A percentile compares a stretch with the other conserved stretches of the same genome.
phyloP scores from a whole-genome alignment of 2,329 filamentous ascomycete species.

The Trichoderma atroviride region DNA sequence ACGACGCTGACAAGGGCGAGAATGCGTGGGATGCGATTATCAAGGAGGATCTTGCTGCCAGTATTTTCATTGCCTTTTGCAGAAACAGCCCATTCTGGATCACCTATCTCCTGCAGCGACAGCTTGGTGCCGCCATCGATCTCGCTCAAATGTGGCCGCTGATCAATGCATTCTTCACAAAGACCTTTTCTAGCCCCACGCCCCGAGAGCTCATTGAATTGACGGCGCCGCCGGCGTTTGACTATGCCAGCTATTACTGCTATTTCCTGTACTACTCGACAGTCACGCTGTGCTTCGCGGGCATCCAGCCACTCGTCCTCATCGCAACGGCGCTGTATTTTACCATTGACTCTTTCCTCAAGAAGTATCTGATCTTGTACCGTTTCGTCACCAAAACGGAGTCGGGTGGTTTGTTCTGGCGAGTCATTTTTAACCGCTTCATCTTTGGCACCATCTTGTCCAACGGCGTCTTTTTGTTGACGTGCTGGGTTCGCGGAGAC shows the following conservation, averaged over 20 bases:
- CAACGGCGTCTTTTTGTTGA: constrained; percentile 76
- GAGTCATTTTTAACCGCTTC: constrained; percentile 88
- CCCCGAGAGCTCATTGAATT: constrained; percentile 89
- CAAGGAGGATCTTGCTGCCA: constrained; percentile 62
- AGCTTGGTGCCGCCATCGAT: constrained; percentile 90
- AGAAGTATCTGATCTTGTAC: constrained; percentile 94
- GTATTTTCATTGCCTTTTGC: constrained; percentile 75
- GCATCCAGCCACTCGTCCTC: constrained; percentile 84
- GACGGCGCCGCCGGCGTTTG: constrained; percentile 88
- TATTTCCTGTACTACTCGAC: constrained; percentile 96
- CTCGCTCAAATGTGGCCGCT: constrained; percentile 86
- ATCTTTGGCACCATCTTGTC: constrained; percentile 79
- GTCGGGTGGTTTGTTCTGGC: constrained; percentile 91
- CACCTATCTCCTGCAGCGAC: constrained; percentile 88
- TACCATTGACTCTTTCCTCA: constrained; percentile 79
- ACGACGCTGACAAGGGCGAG: constrained; percentile 56
- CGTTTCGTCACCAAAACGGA: constrained; percentile 97
- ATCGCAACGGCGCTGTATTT: constrained; percentile 90
- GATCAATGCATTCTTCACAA: constrained; percentile 79
- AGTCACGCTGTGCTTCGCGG: constrained; percentile 80
- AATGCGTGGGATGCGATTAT: constrained; percentile 71
- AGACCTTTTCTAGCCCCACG: constrained; percentile 84
- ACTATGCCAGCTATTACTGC: constrained; percentile 97
- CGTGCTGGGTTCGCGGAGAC: constrained; percentile 71
- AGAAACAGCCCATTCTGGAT: constrained; percentile 90